Conservation (phyloP, 768 basidiomycete species). For the Tulasnella sp. region DNA sequence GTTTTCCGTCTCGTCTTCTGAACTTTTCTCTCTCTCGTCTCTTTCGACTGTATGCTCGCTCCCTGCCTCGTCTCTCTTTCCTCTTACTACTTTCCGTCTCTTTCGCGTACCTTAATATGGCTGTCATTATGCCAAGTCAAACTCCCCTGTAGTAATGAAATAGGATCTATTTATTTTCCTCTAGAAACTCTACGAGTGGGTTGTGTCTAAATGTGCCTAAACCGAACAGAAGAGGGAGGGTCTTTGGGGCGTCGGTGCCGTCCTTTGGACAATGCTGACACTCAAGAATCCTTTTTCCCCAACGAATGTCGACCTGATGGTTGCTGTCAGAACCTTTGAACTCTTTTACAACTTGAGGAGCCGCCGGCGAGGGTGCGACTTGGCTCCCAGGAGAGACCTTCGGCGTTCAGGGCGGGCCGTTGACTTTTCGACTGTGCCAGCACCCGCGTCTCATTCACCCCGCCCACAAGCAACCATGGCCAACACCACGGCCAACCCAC, state of each 20-base stretch:
- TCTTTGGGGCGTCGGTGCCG: not conserved
- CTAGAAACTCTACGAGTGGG: not conserved
- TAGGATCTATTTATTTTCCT: not conserved
- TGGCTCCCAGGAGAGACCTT: not conserved
- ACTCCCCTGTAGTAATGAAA: not conserved
- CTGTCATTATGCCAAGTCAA: not conserved
- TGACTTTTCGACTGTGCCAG: not conserved
- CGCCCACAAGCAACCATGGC: not conserved
- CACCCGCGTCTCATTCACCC: not conserved
- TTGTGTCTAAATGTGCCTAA: not conserved
- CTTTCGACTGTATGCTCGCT: not conserved
- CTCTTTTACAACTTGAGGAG: too few relatives aligned
- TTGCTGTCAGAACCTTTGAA: too few relatives aligned
- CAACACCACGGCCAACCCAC: slow-evolving; percentile 36
- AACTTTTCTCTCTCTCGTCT: not conserved
- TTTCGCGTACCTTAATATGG: not conserved
- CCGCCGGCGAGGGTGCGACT: too few relatives aligned
- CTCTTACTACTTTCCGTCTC: not conserved
- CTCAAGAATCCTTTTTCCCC: too few relatives aligned
- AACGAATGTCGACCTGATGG: too few relatives aligned
- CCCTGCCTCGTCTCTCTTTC: slow-evolving; percentile 3
- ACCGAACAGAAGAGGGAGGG: not conserved
- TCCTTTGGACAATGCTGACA: too few relatives aligned
- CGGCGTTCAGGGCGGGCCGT: not conserved
- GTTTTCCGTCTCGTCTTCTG: slow-evolving; percentile 17